phyloP scores from a whole-genome alignment of 306 rosid genomes.

The Cajanus cajan region DNA sequence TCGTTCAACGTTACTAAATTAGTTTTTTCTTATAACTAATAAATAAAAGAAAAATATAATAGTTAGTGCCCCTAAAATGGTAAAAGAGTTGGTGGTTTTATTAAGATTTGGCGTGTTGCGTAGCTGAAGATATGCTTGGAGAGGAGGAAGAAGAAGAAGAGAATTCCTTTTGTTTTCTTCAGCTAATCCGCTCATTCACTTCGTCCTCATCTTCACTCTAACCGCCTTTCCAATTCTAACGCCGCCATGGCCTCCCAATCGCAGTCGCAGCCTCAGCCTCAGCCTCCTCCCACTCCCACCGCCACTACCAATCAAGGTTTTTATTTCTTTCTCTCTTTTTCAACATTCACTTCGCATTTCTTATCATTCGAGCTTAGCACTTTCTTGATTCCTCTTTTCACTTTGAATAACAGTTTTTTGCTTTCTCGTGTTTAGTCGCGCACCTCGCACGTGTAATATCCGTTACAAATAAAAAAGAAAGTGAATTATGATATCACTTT shows the following conservation, averaged over 20 bases:
- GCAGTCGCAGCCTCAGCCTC: too few species aligned
- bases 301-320: constrained; percentile 49
- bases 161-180: background rate
- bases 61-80: too few species aligned
- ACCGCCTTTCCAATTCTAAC: background rate
- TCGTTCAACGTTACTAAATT: too few species aligned
- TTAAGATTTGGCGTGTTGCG: background rate
- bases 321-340: background rate
- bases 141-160: background rate
- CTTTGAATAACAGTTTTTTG: background rate
- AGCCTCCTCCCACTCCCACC: constrained; percentile 41
- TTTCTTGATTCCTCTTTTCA: constrained; percentile 17
- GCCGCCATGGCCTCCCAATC: constrained; percentile 52
- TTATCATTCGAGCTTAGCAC: background rate
- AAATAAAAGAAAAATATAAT: too few species aligned
- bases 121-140: background rate
- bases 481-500: background rate
- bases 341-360: background rate
- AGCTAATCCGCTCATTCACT: background rate
- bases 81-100: background rate
- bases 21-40: too few species aligned
- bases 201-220: background rate
- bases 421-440: background rate
- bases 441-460: background rate
- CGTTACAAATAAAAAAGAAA: background rate